Evolutionary conservation across 192 early-diverging fungal genomes (phyloP).

Genomic region (Backusella sp.): DNA sequence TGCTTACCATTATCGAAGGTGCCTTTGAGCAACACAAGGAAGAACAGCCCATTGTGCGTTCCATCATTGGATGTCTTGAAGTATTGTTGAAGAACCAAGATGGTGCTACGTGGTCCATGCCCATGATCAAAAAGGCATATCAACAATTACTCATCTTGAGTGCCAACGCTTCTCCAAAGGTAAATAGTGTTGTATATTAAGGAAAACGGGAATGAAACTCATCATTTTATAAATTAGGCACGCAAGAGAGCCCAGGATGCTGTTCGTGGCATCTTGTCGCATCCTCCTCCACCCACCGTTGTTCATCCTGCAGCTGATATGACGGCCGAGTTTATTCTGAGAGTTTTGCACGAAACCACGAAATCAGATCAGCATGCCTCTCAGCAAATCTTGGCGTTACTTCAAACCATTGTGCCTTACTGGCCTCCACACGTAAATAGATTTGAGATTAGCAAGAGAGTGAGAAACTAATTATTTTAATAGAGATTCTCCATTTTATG

Average conservation of each 20-base stretch:
- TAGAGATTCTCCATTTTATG: constrained; percentile 65
- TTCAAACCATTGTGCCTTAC: constrained; percentile 59
- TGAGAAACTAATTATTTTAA: neutral
- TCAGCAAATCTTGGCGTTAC: constrained; percentile 67
- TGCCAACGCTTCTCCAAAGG: constrained; percentile 83
- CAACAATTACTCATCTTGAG: constrained; percentile 76
- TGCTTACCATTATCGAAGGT: constrained; percentile 61
- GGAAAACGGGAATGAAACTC: too few relatives aligned
- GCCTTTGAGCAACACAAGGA: constrained; percentile 62
- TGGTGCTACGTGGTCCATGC: constrained; percentile 65
- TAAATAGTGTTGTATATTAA: constrained; percentile 17
- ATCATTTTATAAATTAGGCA: constrained; percentile 22
- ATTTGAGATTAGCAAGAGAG: constrained; percentile 24
- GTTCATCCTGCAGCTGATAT: constrained; percentile 71
- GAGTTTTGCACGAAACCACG: constrained; percentile 54
- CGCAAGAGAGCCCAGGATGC: constrained; percentile 88
- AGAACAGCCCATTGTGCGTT: constrained; percentile 78
- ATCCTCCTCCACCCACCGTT: constrained; percentile 68
- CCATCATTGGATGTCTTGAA: constrained; percentile 78
- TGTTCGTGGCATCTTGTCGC: constrained; percentile 62
- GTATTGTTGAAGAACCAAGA: constrained; percentile 79
- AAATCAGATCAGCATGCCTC: constrained; percentile 55
- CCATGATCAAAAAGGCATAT: constrained; percentile 65
- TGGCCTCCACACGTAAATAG: constrained; percentile 50
- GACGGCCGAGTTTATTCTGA: constrained; percentile 62